Conservation (phyloP, 495 filamentous ascomycete species). For the Trichoderma reesei region DNA sequence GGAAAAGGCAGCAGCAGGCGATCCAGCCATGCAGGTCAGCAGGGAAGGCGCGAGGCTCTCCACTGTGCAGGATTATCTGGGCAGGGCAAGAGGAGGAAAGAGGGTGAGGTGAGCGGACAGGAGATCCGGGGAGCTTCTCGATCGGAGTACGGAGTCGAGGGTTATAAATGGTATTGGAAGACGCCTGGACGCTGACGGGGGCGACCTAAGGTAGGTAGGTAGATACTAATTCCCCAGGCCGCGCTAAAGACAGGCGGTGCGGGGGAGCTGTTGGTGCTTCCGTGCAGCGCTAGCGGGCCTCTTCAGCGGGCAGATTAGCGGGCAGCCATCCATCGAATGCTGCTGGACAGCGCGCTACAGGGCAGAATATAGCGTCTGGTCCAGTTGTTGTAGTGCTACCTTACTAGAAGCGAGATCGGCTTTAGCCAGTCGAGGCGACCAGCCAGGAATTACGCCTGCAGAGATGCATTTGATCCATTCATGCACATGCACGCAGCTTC, state of each 20-base stretch:
- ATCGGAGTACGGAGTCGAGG: background rate
- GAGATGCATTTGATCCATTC: no score
- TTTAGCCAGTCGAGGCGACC: no score
- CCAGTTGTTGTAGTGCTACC: no score
- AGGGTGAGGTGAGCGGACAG: background rate
- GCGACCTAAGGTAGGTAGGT: no score
- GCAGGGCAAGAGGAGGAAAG: no score
- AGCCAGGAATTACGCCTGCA: no score
- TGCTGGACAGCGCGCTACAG: no score
- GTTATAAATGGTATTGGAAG: conserved; percentile 10
- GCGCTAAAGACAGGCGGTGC: background rate
- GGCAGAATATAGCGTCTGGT: no score
- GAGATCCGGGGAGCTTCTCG: background rate
- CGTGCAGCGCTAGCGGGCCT: background rate
- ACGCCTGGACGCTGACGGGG: no score
- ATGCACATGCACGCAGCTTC: no score
- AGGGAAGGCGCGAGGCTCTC: background rate
- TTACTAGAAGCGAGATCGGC: no score
- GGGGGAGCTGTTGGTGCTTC: no score
- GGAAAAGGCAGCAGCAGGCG: background rate
- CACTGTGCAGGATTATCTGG: background rate
- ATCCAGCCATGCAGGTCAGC: background rate
- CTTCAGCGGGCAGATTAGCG: background rate
- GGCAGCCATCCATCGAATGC: background rate
- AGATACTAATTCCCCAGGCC: background rate